These are phyloP conservation scores for Eucalyptus globulus DNA, from an alignment of 345 rosid species.

Conservation along the genomic window DNA sequence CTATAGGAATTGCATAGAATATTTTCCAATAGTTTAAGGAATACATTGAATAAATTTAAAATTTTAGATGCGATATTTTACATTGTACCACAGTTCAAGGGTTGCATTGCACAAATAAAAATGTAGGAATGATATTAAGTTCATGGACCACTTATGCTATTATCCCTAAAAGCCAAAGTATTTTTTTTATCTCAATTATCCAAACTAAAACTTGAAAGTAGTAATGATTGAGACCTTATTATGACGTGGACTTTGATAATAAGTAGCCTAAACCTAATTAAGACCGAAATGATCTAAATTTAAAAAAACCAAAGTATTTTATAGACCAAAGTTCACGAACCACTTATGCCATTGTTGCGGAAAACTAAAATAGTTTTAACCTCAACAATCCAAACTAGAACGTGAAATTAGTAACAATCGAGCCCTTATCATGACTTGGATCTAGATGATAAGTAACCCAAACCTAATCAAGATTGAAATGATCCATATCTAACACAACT, in stretches of 20 bases:
- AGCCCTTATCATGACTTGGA: background rate
- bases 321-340: background rate
- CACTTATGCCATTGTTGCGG: rapidly evolving
- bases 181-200: background rate
- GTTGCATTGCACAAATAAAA: background rate
- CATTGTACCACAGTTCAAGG: rapidly evolving
- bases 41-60: too few species aligned
- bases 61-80: too few species aligned
- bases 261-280: background rate
- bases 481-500: background rate
- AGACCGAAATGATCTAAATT: background rate
- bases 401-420: background rate
- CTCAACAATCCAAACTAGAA: background rate
- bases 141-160: rapidly evolving
- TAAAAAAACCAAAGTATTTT: too few species aligned
- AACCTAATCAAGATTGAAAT: background rate
- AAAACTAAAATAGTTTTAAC: too few species aligned
- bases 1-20: rapidly evolving
- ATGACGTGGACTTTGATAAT: background rate
- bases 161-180: background rate
- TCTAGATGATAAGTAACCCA: background rate
- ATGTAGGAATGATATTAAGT: too few species aligned
- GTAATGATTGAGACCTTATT: background rate
- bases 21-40: background rate
- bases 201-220: background rate